These are phyloP conservation scores for Penicillium glabrum DNA, from an alignment of 2,329 filamentous ascomycete genomes.

Conservation along the genomic window DNA sequence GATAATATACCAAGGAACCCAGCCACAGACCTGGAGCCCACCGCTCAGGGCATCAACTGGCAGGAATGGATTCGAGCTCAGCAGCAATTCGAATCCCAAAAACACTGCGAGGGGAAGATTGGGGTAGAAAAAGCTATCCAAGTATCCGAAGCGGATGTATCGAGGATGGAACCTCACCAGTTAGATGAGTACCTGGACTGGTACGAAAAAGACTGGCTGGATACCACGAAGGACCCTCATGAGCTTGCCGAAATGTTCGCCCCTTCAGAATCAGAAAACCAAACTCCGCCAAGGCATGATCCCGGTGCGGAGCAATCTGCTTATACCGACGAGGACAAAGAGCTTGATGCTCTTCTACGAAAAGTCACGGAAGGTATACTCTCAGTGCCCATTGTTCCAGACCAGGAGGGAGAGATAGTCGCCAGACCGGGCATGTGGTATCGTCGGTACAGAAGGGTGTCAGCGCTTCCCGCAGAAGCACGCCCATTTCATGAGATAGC, in stretches of 20 bases:
- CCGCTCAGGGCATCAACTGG: conserved; percentile 70
- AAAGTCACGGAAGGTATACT: conserved; percentile 45
- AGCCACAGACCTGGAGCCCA: conserved; percentile 54
- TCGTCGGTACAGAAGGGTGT: conserved; percentile 47
- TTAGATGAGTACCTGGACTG: conserved; percentile 78
- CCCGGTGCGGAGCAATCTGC: background rate
- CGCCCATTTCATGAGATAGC: conserved; percentile 53
- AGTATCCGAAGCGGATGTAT: conserved; percentile 63
- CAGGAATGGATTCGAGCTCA: conserved; percentile 61
- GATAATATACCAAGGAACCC: conserved; percentile 57
- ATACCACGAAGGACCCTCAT: conserved; percentile 28
- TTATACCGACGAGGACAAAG: conserved; percentile 22
- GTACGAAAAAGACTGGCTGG: conserved; percentile 66
- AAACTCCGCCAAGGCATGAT: conserved; percentile 8
- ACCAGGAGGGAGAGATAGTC: conserved; percentile 32
- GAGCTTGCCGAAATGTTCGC: conserved; percentile 47
- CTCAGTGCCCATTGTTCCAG: conserved; percentile 38
- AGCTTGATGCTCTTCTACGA: conserved; percentile 40
- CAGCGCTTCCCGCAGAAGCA: conserved; percentile 48
- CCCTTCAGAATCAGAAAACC: conserved; percentile 21
- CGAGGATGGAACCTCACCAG: conserved; percentile 59
- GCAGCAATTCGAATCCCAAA: conserved; percentile 36
- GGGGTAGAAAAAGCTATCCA: conserved; percentile 51
- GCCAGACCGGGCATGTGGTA: conserved; percentile 53
- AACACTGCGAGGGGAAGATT: conserved; percentile 33